Evolutionary conservation across 2,329 filamentous ascomycete species (phyloP).

Genomic region (Neofusicoccum umdonicola): DNA sequence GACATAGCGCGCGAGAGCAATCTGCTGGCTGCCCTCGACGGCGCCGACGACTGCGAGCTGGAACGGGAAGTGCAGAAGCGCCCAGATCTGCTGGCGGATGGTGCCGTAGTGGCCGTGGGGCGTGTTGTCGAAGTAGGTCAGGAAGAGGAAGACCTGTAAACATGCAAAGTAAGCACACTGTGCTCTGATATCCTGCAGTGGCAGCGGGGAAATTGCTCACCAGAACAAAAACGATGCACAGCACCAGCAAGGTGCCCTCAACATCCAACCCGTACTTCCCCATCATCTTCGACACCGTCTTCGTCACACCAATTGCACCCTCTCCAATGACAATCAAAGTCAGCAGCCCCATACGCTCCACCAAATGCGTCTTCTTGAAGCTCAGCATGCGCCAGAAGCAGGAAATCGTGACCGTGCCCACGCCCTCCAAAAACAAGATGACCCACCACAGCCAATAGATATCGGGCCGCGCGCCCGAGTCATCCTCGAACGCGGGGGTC

Average conservation of each 20-base stretch:
- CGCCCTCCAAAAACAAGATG: constrained; percentile 53
- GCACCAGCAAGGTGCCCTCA: constrained; percentile 34
- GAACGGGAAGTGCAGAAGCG: constrained; percentile 60
- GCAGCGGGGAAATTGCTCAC: constrained; percentile 23
- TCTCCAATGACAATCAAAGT: constrained; percentile 67
- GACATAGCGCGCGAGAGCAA: constrained; percentile 48
- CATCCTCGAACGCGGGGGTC: constrained; percentile 32
- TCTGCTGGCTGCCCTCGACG: constrained; percentile 62
- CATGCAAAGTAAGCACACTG: neutral
- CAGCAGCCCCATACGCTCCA: constrained; percentile 62
- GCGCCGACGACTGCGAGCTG: constrained; percentile 62
- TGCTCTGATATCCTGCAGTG: neutral
- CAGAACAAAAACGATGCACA: constrained; percentile 36
- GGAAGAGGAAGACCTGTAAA: constrained; percentile 57
- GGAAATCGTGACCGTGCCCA: constrained; percentile 53
- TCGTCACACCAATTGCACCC: constrained; percentile 61
- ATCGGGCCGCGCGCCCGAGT: constrained; percentile 19
- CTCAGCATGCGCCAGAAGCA: constrained; percentile 56
- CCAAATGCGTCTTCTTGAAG: constrained; percentile 62
- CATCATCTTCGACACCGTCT: constrained; percentile 47
- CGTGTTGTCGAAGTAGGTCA: constrained; percentile 60
- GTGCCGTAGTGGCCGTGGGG: constrained; percentile 50
- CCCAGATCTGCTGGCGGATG: constrained; percentile 60
- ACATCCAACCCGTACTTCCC: constrained; percentile 35
- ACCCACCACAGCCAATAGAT: constrained; percentile 38